Percentiles rank a stretch among this genome's conserved stretches.
These are phyloP conservation scores for Fusarium torulosum DNA, from an alignment of 2,329 filamentous ascomycete genomes.

Conservation along the genomic window DNA sequence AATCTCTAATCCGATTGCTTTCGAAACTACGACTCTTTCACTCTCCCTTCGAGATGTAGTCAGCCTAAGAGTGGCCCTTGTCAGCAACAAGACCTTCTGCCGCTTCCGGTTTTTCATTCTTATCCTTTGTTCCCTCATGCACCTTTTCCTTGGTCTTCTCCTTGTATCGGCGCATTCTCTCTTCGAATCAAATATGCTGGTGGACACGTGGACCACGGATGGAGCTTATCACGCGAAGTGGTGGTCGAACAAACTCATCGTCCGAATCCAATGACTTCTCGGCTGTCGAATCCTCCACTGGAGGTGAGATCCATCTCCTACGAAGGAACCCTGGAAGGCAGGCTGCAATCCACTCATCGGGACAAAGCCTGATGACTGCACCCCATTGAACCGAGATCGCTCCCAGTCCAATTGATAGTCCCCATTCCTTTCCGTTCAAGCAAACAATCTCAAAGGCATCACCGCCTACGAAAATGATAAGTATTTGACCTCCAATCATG, in stretches of 20 bases:
- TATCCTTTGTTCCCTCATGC: conserved; percentile 7
- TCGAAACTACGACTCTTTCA: background rate
- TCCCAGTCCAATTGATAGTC: conserved; percentile 82
- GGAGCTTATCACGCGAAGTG: conserved; percentile 50
- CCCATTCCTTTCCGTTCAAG: conserved; percentile 81
- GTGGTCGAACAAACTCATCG: conserved; percentile 43
- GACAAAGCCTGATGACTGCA: conserved; percentile 79
- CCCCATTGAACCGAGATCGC: conserved; percentile 80
- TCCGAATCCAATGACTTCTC: conserved; percentile 34
- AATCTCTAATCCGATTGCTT: background rate
- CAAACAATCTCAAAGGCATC: conserved; percentile 75
- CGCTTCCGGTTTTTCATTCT: conserved; percentile 8
- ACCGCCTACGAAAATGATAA: conserved; percentile 87
- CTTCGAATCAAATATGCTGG: conserved; percentile 50
- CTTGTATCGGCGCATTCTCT: conserved; percentile 48
- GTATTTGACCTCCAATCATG: conserved; percentile 85
- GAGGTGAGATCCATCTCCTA: conserved; percentile 46
- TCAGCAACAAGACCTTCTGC: conserved; percentile 22
- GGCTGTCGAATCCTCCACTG: conserved; percentile 17
- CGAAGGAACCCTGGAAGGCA: conserved; percentile 49
- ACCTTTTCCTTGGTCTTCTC: conserved; percentile 44
- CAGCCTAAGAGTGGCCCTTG: background rate
- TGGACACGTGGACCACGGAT: conserved; percentile 50
- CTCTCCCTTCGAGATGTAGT: conserved; percentile 14
- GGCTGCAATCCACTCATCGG: conserved; percentile 66